phyloP scores from a whole-genome alignment of 345 rosid genomes.

The Eucalyptus microcorys region DNA sequence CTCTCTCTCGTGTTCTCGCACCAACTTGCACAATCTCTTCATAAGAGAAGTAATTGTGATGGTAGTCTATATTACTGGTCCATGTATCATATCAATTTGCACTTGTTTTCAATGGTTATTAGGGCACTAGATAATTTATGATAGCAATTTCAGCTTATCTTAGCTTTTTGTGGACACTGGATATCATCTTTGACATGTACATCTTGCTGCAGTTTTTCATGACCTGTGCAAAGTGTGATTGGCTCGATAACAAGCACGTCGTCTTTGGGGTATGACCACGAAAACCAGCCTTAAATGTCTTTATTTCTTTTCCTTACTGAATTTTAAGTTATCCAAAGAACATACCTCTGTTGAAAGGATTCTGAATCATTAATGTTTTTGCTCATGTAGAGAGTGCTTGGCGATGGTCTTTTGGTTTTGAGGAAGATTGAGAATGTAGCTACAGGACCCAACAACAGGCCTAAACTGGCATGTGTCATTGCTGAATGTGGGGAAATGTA shows the following conservation, averaged over 20 bases:
- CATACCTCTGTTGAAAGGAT: background rate
- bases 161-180: background rate
- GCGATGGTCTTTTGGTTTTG: constrained; percentile 76
- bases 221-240: constrained; percentile 93
- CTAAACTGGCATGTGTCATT: constrained; percentile 65
- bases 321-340: background rate
- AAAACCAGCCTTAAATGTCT: background rate
- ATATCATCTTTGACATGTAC: background rate
- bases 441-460: constrained; percentile 81
- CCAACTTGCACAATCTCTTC: background rate
- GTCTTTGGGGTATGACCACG: constrained; percentile 80
- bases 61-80: background rate
- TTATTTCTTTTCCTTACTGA: background rate
- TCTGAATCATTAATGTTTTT: background rate
- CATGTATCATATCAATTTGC: background rate
- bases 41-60: background rate
- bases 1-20: background rate
- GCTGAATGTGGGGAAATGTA: constrained; percentile 98
- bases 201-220: constrained; percentile 70
- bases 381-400: constrained; percentile 63
- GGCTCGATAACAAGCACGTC: constrained; percentile 97
- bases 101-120: background rate
- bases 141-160: background rate
- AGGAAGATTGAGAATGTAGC: constrained; percentile 97
- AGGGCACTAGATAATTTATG: background rate